These are phyloP conservation scores for Fraxinus paxiana DNA, from an alignment of 305 asterid genomes.

Conservation along the genomic window DNA sequence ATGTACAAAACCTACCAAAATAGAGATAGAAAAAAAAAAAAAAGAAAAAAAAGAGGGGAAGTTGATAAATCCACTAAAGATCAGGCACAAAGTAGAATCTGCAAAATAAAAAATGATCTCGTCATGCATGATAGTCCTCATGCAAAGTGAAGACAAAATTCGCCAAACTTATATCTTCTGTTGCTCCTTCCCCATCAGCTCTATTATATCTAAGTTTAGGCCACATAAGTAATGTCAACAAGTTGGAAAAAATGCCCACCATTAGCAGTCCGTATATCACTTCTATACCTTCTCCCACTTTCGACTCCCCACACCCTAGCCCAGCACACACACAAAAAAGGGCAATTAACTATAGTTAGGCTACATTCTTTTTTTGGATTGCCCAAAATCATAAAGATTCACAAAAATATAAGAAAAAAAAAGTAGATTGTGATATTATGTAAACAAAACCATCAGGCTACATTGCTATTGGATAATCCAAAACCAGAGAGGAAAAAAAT, in stretches of 20 bases:
- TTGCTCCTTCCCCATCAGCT: background rate
- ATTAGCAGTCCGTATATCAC: background rate
- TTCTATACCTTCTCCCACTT: background rate
- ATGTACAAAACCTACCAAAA: conserved; percentile 75
- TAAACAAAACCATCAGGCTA: background rate
- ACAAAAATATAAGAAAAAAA: background rate
- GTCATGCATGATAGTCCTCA: conserved; percentile 12
- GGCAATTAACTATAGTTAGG: background rate
- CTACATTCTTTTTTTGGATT: background rate
- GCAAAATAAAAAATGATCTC: conserved; percentile 15
- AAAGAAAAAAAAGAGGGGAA: conserved; percentile 1
- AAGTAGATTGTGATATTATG: background rate
- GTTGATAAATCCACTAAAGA: background rate
- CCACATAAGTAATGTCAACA: background rate
- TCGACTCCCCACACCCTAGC: background rate
- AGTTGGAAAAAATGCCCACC: background rate
- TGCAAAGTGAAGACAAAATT: background rate
- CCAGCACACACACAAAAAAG: background rate
- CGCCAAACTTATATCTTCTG: background rate
- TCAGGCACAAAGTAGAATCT: conserved; percentile 4
- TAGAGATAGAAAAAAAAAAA: background rate
- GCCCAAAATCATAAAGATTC: background rate
- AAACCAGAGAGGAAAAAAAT: background rate
- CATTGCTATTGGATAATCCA: background rate
- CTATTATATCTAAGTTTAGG: background rate